A percentile compares a stretch with the other conserved stretches of the same genome.
Conservation (phyloP, 352 stramenopile genomes). For the Globisporangium cederbergense region DNA sequence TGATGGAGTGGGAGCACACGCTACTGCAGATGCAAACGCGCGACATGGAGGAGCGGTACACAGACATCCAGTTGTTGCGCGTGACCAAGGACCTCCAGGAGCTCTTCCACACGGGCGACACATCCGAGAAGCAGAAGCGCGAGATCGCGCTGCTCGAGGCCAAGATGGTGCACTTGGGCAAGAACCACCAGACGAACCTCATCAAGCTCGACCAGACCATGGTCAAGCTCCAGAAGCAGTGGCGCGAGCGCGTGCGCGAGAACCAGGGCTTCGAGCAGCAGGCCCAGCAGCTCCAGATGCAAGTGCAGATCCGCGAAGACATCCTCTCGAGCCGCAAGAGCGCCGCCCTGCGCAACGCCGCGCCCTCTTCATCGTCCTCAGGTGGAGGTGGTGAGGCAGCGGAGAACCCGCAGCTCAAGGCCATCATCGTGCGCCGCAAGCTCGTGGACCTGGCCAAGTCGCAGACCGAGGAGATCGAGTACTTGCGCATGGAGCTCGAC, state of each 20-base stretch:
- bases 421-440: constrained; percentile 84
- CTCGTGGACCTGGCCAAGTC: constrained; percentile 87
- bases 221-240: constrained; percentile 50
- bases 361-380: neutral
- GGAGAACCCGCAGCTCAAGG: constrained; percentile 59
- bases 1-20: constrained; percentile 91
- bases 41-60: constrained; percentile 91
- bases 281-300: constrained; percentile 67
- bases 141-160: constrained; percentile 67
- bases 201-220: constrained; percentile 58
- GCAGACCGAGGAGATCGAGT: constrained; percentile 92
- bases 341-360: constrained; percentile 31
- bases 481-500: constrained; percentile 84
- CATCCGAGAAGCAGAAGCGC: constrained; percentile 73
- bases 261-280: constrained; percentile 81
- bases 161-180: constrained; percentile 63
- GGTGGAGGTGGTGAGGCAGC: constrained; percentile 20
- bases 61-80: constrained; percentile 90
- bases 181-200: constrained; percentile 58
- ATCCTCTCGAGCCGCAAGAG: constrained; percentile 77
- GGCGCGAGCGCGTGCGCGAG: constrained; percentile 68
- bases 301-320: constrained; percentile 87
- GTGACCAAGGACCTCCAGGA: constrained; percentile 93
- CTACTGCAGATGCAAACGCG: constrained; percentile 75
- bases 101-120: constrained; percentile 84